Percentiles rank a stretch among this genome's conserved stretches.
phyloP scores from a whole-genome alignment of 768 basidiomycete species.

The Exsudoporus frostii region DNA sequence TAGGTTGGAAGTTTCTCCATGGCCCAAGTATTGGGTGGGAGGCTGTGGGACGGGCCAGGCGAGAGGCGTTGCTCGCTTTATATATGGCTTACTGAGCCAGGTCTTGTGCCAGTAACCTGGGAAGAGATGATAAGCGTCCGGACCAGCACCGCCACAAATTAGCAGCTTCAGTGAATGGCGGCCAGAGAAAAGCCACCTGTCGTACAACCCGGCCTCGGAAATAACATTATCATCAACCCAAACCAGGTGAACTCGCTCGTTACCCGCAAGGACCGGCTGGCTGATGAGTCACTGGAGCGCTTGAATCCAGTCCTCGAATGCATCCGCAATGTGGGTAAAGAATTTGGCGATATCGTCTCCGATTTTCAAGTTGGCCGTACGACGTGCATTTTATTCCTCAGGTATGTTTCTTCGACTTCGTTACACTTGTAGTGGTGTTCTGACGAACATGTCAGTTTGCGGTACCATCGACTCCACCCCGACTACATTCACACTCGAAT shows the following conservation, averaged over 20 bases:
- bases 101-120: background rate
- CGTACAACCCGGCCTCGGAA: constrained; percentile 60
- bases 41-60: background rate
- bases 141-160: constrained; percentile 12
- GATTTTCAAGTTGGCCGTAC: constrained; percentile 97
- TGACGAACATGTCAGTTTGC: constrained; percentile 51
- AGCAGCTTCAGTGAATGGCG: constrained; percentile 2
- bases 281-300: constrained; percentile 43
- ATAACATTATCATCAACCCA: constrained; percentile 61
- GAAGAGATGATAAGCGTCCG: background rate
- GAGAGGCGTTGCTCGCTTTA: background rate
- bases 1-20: constrained; percentile 31
- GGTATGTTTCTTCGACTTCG: constrained; percentile 44
- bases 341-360: constrained; percentile 89
- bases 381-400: constrained; percentile 88
- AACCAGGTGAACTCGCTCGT: constrained; percentile 44
- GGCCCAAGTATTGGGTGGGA: background rate
- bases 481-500: constrained; percentile 95
- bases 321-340: constrained; percentile 87
- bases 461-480: constrained; percentile 94
- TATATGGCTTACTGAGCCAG: background rate
- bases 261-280: background rate
- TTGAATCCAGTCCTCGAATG: constrained; percentile 86
- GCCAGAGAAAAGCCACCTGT: constrained; percentile 45
- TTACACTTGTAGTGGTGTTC: background rate